Conservation (phyloP, 352 stramenopile species). For the Hyphochytrium catenoides region DNA sequence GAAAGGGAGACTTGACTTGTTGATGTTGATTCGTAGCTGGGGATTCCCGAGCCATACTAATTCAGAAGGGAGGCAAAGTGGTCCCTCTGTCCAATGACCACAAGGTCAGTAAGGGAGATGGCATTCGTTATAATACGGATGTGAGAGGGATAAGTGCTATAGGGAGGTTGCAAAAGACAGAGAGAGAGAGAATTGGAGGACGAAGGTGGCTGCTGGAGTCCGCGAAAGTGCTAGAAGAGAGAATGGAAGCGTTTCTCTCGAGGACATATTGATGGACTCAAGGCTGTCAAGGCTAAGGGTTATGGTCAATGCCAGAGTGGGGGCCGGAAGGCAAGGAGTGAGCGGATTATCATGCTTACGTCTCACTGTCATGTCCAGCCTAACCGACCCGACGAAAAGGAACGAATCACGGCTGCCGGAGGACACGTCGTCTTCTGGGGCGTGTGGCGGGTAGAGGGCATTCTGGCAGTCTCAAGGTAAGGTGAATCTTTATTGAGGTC, state of each 20-base stretch:
- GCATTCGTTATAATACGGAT: neutral
- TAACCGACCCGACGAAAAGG: conserved; percentile 62
- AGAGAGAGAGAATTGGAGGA: no score
- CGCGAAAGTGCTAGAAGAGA: no score
- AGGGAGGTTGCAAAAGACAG: no score
- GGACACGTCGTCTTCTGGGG: conserved; percentile 71
- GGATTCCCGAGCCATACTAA: conserved; percentile 62
- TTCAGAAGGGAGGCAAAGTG: conserved; percentile 42
- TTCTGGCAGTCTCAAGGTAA: conserved; percentile 62
- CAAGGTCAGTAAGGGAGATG: conserved; percentile 13
- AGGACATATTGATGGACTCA: no score
- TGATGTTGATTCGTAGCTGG: conserved; percentile 14
- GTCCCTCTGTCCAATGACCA: conserved; percentile 61
- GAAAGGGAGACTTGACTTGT: neutral
- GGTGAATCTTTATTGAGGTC: neutral
- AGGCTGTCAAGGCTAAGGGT: no score
- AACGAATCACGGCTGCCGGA: conserved; percentile 57
- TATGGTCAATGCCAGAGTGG: no score
- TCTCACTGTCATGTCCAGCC: conserved; percentile 12
- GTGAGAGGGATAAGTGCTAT: no score
- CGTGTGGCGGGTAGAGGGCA: conserved; percentile 75
- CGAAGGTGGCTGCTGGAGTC: no score
- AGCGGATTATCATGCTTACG: neutral
- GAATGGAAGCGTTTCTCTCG: no score
- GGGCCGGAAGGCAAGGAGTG: no score